phyloP scores from a whole-genome alignment of 2,329 filamentous ascomycete genomes.

The Gliomastix tumulicola region DNA sequence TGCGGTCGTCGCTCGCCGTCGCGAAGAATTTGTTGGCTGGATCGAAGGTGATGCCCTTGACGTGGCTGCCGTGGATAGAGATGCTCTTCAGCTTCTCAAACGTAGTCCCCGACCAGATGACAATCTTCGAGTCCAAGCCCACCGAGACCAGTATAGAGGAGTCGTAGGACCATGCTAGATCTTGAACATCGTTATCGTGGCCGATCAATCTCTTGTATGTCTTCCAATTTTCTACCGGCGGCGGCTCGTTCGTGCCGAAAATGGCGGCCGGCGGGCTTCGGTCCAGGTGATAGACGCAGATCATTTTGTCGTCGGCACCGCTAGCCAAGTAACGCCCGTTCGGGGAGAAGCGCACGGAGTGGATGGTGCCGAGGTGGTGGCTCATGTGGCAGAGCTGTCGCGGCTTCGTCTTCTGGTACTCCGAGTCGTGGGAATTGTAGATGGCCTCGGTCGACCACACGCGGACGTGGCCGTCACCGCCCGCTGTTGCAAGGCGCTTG shows the following conservation, averaged over 20 bases:
- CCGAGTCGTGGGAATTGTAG: constrained; percentile 66
- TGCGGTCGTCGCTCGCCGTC: constrained; percentile 92
- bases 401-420: constrained; percentile 68
- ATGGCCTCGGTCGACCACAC: constrained; percentile 97
- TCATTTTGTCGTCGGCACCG: constrained; percentile 97
- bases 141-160: constrained; percentile 94
- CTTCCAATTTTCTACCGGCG: constrained; percentile 96
- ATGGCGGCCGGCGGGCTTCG: constrained; percentile 71
- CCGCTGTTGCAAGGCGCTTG: constrained; percentile 83
- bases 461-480: constrained; percentile 94
- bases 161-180: constrained; percentile 94
- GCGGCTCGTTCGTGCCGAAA: constrained; percentile 85
- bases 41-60: constrained; percentile 98
- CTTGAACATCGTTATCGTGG: constrained; percentile 97
- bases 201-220: constrained; percentile 89
- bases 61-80: constrained; percentile 89
- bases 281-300: constrained; percentile 92
- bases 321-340: constrained; percentile 94
- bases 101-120: constrained; percentile 96
- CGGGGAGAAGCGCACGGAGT: constrained; percentile 92
- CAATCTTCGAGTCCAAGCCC: constrained; percentile 93
- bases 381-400: constrained; percentile 97
- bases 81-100: constrained; percentile 97
- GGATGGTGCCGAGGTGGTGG: constrained; percentile 95
- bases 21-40: constrained; percentile 99